Percentiles rank a stretch among this genome's conserved stretches.
These are phyloP conservation scores for Irpex rosettiformis DNA, from an alignment of 1,284 basidiomycete genomes.

Conservation along the genomic window DNA sequence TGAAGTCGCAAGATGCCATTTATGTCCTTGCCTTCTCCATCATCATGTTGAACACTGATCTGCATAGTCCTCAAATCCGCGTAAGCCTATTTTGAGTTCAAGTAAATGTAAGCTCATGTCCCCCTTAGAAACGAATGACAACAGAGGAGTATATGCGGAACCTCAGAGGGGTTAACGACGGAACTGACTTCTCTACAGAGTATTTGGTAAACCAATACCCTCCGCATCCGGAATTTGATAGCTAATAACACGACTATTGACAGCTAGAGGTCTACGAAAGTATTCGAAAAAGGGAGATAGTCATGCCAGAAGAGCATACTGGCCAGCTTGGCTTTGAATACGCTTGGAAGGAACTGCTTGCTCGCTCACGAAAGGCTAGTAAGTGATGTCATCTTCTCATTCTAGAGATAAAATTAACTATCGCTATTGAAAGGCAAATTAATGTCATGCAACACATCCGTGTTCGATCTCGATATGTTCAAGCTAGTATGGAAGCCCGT, in stretches of 20 bases:
- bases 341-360: conserved; percentile 95
- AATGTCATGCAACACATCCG: conserved; percentile 73
- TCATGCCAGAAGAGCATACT: conserved; percentile 97
- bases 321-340: conserved; percentile 98
- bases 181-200: conserved; percentile 79
- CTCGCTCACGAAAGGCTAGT: conserved; percentile 81
- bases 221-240: background rate
- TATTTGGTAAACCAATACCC: conserved; percentile 62
- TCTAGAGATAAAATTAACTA: conserved; percentile 1
- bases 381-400: conserved; percentile 16
- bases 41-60: conserved; percentile 98
- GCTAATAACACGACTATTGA: background rate
- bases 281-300: conserved; percentile 91
- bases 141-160: conserved; percentile 94
- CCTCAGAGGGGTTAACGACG: conserved; percentile 90
- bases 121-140: conserved; percentile 86
- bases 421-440: conserved; percentile 54
- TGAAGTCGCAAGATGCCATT: conserved; percentile 90
- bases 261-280: conserved; percentile 91
- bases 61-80: conserved; percentile 93
- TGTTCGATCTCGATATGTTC: conserved; percentile 94
- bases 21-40: conserved; percentile 95
- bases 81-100: conserved; percentile 40
- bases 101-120: conserved; percentile 14
- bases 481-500: conserved; percentile 87